Base-by-base conservation (phyloP, 2,329 filamentous ascomycete genomes). In the Aureobasidium pullulans region DNA sequence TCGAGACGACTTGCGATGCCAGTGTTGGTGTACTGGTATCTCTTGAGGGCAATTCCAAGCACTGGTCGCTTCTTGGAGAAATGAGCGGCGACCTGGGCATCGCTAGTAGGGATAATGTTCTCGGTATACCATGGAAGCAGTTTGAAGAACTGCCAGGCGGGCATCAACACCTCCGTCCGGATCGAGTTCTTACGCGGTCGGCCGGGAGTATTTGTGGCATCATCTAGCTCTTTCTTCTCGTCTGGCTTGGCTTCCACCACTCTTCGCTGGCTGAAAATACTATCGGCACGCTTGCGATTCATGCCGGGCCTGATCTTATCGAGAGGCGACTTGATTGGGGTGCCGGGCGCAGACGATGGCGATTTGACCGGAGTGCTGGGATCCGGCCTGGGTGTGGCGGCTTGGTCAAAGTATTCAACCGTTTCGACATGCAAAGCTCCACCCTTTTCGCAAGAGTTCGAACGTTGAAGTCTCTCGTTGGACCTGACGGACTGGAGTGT, bases 91-190 rank as follows among this genome's bases (percentile, higher is more conserved):
- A 96, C 88, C 67, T 96, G 90, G 2, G 85, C 81, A 69, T 96
- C 89, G 62, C 81, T 82, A 29, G 75, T 80, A 6, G 82, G 81
- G 15, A 59, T 40, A 15, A 79, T 78, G 59, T 84, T 83, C 65
- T 86, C 79, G 1, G 90, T 90, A 70, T 96, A 91, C 92, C 92
- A 96, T 31, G 92, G 92, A 66, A 96, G 90, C 29, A 97, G 77
- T 68, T 89, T 90, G 75, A 96, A 97, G 69, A 97, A 96, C 68
- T 96, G 93, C 91, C 92, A 97, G 1, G 94, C 94, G 39, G 93
- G 93, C 77, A 97, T 96, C 61, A 93, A 86, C 13, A 97, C 88
- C 67, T 96, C 92, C 69, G 93, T 96, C 64, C 81, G 65, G 10
- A 68, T 67, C 67, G 37, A 68, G 50, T 40, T 63, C 59, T 52